Percentiles rank a stretch among this genome's conserved stretches.
Conservation (phyloP, 805 yeast species). For the Kuraishia hungarica region DNA sequence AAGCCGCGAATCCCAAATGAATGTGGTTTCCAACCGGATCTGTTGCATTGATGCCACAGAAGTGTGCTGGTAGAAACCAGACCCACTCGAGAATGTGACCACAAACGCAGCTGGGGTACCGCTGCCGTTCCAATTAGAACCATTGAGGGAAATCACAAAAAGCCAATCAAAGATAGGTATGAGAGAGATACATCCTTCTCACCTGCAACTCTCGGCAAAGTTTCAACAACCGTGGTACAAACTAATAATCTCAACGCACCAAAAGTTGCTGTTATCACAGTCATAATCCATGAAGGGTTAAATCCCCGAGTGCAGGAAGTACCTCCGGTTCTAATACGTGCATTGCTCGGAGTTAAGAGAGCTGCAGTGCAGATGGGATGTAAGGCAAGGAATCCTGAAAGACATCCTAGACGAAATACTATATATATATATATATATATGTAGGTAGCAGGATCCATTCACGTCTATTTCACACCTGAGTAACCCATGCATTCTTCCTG, state of each 20-base stretch:
- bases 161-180: no score
- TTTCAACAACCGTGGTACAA: background rate
- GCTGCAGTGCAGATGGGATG: background rate
- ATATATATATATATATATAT: no score
- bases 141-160: background rate
- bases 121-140: background rate
- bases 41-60: background rate
- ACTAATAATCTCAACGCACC: background rate
- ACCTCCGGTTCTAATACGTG: background rate
- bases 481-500: background rate
- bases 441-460: no score
- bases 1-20: background rate
- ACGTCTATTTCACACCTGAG: no score
- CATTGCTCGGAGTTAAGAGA: background rate
- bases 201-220: background rate
- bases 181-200: background rate
- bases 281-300: background rate
- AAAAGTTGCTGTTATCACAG: background rate
- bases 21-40: background rate
- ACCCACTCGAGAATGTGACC: background rate
- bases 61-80: background rate
- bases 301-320: background rate
- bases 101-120: background rate
- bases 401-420: background rate
- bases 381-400: background rate